Evolutionary conservation across 345 rosid species (phyloP), one percentile per base, ranked within the genome.

Genomic region (Cardamine resedifolia): DNA sequence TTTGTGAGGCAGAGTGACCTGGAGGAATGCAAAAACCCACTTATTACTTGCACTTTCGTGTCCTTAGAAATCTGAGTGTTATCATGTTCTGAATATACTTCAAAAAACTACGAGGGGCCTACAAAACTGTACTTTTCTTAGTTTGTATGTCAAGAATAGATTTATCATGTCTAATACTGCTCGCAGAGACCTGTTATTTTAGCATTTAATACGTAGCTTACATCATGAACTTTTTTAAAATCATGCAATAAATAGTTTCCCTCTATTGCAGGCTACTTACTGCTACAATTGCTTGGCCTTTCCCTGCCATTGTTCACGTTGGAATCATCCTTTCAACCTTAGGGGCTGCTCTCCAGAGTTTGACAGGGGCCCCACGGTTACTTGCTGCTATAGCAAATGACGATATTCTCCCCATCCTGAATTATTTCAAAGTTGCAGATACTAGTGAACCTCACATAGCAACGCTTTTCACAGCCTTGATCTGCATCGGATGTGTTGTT

Each of bases 301-400:
- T 81, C 59, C 97, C 99, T 39, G 81, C 89, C 50, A 76, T 96
- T 64, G 79, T 92, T 68, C 89, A 96, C 24, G 71, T 88, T 63
- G 98, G 99, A 66, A 96, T 96, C 69, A 92, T 96, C 71, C 96
- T 92, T 72, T 96, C 99, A 71, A 96, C 98, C 66, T 80, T 96
- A 85, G 99, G 98, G 64, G 99, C 99, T 23, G 99, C 98, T 77
- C 99, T 96, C 71, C 99, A 96, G 70, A 92, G 98, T 82, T 69
- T 96, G 79, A 87, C 97, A 6, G 99, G 99, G 62, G 99, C 99
- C 65, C 99, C 99, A 43, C 87, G 97, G 67, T 85, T 96, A 67
- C 96, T 96, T 74, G 98, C 98, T n/a, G 99, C 99, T 6, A 96
- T 96, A 82, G 98, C 98, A 62, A 96, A 96, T 76, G 99, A 96